Conservation (phyloP, 2,329 filamentous ascomycete species). For the Tolypocladium guangdongense region DNA sequence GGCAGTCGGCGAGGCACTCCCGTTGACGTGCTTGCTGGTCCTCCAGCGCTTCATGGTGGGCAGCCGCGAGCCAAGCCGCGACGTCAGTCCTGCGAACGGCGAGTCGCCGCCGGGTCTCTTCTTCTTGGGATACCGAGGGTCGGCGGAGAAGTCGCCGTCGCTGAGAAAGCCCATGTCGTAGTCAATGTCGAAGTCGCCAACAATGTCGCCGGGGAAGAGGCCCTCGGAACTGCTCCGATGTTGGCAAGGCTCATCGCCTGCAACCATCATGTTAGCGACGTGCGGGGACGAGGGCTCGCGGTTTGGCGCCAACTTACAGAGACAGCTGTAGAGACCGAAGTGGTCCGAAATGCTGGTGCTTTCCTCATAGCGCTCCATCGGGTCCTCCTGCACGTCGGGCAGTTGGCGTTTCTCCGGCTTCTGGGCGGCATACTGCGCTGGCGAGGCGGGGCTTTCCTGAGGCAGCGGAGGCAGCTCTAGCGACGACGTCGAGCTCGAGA, state of each 20-base stretch:
- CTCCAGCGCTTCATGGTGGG: constrained; percentile 41
- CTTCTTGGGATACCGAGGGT: constrained; percentile 34
- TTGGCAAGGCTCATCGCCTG: constrained; percentile 52
- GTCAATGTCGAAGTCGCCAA: constrained; percentile 38
- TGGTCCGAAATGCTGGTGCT: constrained; percentile 16
- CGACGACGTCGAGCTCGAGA: constrained; percentile 70
- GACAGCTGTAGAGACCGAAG: constrained; percentile 51
- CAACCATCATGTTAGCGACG: constrained; percentile 8
- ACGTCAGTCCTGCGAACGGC: constrained; percentile 49
- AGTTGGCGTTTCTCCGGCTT: constrained; percentile 56
- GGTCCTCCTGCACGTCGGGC: constrained; percentile 78
- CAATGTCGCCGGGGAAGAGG: constrained; percentile 24
- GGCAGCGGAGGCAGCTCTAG: constrained; percentile 45
- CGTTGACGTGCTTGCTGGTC: constrained; percentile 31
- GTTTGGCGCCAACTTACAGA: constrained; percentile 50
- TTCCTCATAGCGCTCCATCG: constrained; percentile 56
- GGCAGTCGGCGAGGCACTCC: constrained; percentile 54
- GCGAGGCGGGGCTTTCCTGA: constrained; percentile 10
- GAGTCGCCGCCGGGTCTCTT: constrained; percentile 48
- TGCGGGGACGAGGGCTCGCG: background rate
- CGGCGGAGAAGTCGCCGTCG: constrained; percentile 45
- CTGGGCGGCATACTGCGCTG: constrained; percentile 20
- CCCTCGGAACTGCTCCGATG: constrained; percentile 39
- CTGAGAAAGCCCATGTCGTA: constrained; percentile 59
- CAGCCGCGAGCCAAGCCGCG: constrained; percentile 54